Base-by-base conservation (phyloP, 257 asterid genomes). In the Petunia secreta region DNA sequence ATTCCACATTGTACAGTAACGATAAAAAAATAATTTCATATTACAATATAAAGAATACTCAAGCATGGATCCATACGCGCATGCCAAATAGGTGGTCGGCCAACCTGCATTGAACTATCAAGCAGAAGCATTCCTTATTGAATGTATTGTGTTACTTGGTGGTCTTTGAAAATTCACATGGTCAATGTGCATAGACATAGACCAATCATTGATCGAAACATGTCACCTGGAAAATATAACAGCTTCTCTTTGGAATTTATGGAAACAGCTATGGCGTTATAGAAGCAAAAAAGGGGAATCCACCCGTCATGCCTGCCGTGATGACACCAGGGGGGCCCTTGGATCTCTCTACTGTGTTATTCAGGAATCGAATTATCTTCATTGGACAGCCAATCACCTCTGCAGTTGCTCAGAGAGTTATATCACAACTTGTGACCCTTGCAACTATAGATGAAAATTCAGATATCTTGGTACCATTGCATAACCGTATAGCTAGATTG, bases 301-400 rank as follows among this genome's bases (percentile, higher is more conserved):
- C 97, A 41, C 97, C 99, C 39, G 44, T 96, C 71, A 94, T 94
- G 98, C 99, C 99, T 2, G 98, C 97, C 2, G 96, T 96, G 75
- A 78, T 92, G 84, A 96, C 99, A 62, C 99, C 97, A 2, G 97
- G 94, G 46, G 98, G 99, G 11, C 90, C 91, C 6, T 55, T 94
- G 94, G 99, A 96, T 84, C 98, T 96, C 80, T 91, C 97, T 37
- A 91, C 96, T 2, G 90, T 96, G 78, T 79, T 96, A 84, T 94
- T 96, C 87, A 92, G 99, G 87, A 94, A 91, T 69, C 98, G 99
- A 41, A 96, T 94, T 62, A 91, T 96, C 81, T 96, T 96, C 87
- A 85, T 94, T 64, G 99, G 99, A 75, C 94, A 92, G 92, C 91
- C 94, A 50, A 83, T 96, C 39, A 94, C 88, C 84, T 82, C 97